Base-by-base conservation (phyloP, 1,284 basidiomycete genomes). In the Psilocybe mexicana region DNA sequence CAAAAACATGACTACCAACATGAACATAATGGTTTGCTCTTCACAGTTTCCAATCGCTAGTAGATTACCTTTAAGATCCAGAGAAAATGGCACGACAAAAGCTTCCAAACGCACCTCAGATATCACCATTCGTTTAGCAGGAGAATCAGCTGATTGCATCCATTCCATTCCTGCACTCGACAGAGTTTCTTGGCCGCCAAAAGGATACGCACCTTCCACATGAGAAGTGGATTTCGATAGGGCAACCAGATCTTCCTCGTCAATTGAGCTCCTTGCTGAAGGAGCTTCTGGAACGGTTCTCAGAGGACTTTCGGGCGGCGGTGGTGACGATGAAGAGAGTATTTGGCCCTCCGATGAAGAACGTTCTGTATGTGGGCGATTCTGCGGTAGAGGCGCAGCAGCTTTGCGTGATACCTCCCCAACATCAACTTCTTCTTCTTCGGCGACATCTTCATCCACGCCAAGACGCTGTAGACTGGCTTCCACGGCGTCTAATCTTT, bases 401-500 rank as follows among this genome's bases (percentile, higher is more conserved):
- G 46, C 61, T 36, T 52, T 40, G 14, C 52, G 57, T 14, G 54
- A 56, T 8, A 57, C 46, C 18, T 68, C 85, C 23, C 77, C 85
- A 18, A 87, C 82, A 60, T 85, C 84, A 14, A 83, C 82, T 52
- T 81, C 76, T 12, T 78, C 82, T 47, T 80, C 75, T 3, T 77
- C 38, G 11, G 12, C 38, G 38, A 77, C 36, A 63, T 63, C 14
- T 6, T 67, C 82, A 43, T 85, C 85, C 26, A 82, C 77, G 2
- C 83, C 85, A 12, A 92, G 78, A 43, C 88, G 78, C 68, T 90
- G 86, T 58, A 92, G 70, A 59, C 89, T 85, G 7, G 88, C 88
- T 65, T 92, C 90, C 18, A 92, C 90, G 8, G 85, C 87, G 67
- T 93, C 91, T 43, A 93, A 72, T 38, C 88, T 83, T 67, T 93